Conservation (phyloP, 2,329 filamentous ascomycete genomes). For the Colletotrichum kahawae region DNA sequence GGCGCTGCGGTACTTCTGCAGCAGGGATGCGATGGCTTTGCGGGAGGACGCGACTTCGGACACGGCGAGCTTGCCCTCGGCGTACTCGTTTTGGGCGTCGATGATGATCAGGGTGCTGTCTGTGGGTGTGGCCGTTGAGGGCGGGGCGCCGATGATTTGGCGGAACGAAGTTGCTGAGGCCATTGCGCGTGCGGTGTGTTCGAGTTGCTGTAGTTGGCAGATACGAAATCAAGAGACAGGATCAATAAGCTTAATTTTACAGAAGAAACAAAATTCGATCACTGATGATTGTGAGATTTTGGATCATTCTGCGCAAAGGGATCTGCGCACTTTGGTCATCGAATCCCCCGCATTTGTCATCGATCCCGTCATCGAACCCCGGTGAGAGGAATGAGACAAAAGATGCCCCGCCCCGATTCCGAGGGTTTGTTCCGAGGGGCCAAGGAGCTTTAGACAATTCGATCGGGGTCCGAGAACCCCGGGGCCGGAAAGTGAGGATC, state of each 20-base stretch:
- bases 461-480: neutral
- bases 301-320: neutral
- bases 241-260: neutral
- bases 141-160: slow-evolving; percentile 56
- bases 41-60: slow-evolving; percentile 58
- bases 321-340: slow-evolving; percentile 6
- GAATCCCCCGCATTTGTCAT: slow-evolving; percentile 18
- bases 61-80: slow-evolving; percentile 61
- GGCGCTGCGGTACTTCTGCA: slow-evolving; percentile 64
- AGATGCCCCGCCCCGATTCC: neutral
- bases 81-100: slow-evolving; percentile 75
- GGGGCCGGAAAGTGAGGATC: neutral
- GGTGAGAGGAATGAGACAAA: neutral
- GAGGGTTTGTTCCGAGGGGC: neutral
- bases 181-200: neutral
- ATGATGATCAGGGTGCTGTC: slow-evolving; percentile 71
- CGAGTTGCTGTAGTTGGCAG: neutral
- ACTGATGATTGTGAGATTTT: neutral
- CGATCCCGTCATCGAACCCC: neutral
- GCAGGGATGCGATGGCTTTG: slow-evolving; percentile 59
- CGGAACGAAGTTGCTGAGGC: slow-evolving; percentile 40
- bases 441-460: neutral
- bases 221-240: neutral
- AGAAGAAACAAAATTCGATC: neutral
- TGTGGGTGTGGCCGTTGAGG: slow-evolving; percentile 58